Conservation (phyloP, 2,329 filamentous ascomycete species). For the Colletotrichum zoysiae region DNA sequence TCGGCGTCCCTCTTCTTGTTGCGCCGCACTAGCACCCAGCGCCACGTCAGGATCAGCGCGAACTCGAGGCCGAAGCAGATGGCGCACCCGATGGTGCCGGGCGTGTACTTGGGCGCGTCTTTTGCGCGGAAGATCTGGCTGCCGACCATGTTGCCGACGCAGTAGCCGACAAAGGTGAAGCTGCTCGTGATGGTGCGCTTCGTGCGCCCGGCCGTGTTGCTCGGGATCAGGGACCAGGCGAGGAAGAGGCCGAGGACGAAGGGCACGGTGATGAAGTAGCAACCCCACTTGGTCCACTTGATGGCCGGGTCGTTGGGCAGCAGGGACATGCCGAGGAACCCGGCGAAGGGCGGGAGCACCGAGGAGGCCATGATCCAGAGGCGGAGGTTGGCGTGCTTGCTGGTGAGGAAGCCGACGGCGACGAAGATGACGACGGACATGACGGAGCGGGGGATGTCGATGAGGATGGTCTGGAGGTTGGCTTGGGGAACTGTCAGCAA, state of each 20-base stretch:
- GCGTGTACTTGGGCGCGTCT: constrained; percentile 59
- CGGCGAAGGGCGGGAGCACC: constrained; percentile 51
- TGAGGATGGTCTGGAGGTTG: constrained; percentile 53
- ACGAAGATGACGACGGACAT: constrained; percentile 53
- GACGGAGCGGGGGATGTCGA: constrained; percentile 51
- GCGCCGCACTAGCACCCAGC: constrained; percentile 54
- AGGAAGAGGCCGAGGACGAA: constrained; percentile 44
- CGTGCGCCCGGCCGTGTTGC: constrained; percentile 60
- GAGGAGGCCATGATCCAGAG: constrained; percentile 55
- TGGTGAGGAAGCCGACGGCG: constrained; percentile 50
- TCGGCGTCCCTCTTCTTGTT: constrained; percentile 52
- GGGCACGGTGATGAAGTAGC: constrained; percentile 53
- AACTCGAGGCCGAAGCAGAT: constrained; percentile 55
- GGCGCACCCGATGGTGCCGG: constrained; percentile 55
- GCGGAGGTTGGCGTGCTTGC: constrained; percentile 50
- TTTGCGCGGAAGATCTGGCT: constrained; percentile 59
- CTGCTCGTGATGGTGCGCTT: constrained; percentile 61
- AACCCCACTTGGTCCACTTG: constrained; percentile 55
- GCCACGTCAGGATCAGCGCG: constrained; percentile 54
- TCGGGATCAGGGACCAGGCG: constrained; percentile 50
- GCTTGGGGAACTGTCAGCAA: constrained; percentile 41
- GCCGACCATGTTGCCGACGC: constrained; percentile 61
- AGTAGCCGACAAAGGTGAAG: constrained; percentile 61
- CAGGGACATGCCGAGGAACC: constrained; percentile 53
- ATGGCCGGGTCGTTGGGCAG: constrained; percentile 51